phyloP scores from a whole-genome alignment of 1,284 basidiomycete genomes.

The Cryptococcus floricola region DNA sequence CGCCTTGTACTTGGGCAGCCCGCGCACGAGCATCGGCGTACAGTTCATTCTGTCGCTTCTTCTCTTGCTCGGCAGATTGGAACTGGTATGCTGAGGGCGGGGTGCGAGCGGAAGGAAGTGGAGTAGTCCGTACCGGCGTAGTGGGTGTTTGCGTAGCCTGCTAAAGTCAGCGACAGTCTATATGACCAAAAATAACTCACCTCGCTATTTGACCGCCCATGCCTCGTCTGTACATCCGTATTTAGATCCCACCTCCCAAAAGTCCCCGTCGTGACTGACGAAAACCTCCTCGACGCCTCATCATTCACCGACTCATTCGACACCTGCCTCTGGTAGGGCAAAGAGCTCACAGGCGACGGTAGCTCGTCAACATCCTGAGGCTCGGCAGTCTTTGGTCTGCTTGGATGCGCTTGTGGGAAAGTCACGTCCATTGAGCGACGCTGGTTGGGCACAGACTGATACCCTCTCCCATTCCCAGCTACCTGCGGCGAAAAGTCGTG shows the following conservation, averaged over 20 bases:
- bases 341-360: too few species aligned
- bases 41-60: conserved; percentile 50
- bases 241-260: conserved; percentile 31
- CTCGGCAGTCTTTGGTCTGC: conserved; percentile 5
- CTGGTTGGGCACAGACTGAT: conserved; percentile 18
- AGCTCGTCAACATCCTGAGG: too few species aligned
- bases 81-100: conserved; percentile 24
- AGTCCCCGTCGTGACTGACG: conserved; percentile 27
- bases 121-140: conserved; percentile 1
- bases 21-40: conserved; percentile 63
- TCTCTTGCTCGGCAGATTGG: conserved; percentile 40
- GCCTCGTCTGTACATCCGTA: neutral
- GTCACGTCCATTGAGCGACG: neutral
- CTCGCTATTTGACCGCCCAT: neutral
- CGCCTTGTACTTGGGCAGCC: conserved; percentile 54
- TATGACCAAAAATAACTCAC: neutral
- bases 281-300: conserved; percentile 16
- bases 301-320: neutral
- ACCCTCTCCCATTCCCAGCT: conserved; percentile 1
- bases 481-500: conserved; percentile 15
- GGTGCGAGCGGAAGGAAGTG: conserved; percentile 2
- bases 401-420: conserved; percentile 10
- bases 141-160: conserved; percentile 1
- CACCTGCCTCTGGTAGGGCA: too few species aligned
- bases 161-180: neutral